phyloP scores from a whole-genome alignment of 1,139 yeast genomes.

The Sugiyamaella neomexicana region DNA sequence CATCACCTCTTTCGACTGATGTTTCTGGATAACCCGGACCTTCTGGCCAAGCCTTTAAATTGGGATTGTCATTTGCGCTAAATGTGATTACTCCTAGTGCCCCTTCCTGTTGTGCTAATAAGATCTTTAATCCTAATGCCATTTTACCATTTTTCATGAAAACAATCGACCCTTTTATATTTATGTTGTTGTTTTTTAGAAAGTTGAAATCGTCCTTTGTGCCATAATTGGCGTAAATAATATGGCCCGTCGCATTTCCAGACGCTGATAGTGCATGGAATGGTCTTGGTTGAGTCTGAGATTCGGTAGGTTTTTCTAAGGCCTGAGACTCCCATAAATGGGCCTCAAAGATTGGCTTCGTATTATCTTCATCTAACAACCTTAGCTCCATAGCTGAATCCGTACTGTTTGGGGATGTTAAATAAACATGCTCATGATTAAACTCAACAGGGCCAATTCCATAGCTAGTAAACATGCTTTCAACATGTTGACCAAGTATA shows the following conservation, averaged over 20 bases:
- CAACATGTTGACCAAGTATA: constrained; percentile 64
- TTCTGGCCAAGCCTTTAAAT: constrained; percentile 36
- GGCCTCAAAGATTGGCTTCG: constrained; percentile 33
- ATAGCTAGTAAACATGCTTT: constrained; percentile 55
- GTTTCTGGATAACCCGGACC: constrained; percentile 43
- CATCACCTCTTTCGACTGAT: constrained; percentile 61
- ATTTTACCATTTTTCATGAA: constrained; percentile 62
- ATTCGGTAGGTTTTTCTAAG: constrained; percentile 28
- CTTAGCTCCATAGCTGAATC: constrained; percentile 32
- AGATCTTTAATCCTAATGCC: constrained; percentile 53
- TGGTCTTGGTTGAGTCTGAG: constrained; percentile 41
- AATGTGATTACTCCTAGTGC: constrained; percentile 60
- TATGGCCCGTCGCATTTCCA: constrained; percentile 55
- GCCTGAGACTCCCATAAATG: constrained; percentile 35
- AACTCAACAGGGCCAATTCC: constrained; percentile 50
- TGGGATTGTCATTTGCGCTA: constrained; percentile 40
- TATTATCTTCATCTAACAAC: constrained; percentile 25
- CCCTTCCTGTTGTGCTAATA: constrained; percentile 52
- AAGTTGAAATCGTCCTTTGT: constrained; percentile 54
- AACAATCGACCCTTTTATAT: constrained; percentile 50
- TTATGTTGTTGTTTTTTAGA: constrained; percentile 45
- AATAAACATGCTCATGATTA: constrained; percentile 52
- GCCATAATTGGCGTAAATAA: constrained; percentile 69
- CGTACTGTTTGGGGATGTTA: constrained; percentile 56
- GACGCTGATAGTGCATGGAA: constrained; percentile 69